Evolutionary conservation across 2,329 filamentous ascomycete species (phyloP).

Genomic region (Ilyonectria destructans): DNA sequence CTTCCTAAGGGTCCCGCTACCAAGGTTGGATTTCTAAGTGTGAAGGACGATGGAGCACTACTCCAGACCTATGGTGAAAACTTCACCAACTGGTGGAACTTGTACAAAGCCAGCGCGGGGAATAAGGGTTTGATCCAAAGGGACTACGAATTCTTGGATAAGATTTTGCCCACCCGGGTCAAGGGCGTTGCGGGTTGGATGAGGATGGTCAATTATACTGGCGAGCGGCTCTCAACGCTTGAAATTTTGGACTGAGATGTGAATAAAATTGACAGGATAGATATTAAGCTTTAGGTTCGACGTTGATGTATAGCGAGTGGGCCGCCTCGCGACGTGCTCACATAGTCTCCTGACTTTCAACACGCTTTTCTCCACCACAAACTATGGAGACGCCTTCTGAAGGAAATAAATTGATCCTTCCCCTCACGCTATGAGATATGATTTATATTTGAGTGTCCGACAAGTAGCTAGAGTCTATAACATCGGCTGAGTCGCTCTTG

Average conservation of each 20-base stretch:
- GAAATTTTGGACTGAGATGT: slow-evolving; percentile 4
- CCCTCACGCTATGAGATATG: too few species aligned
- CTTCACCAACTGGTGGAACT: slow-evolving; percentile 16
- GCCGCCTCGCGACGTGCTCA: too few species aligned
- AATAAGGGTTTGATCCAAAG: slow-evolving; percentile 18
- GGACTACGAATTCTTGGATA: slow-evolving; percentile 12
- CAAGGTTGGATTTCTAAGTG: slow-evolving; percentile 7
- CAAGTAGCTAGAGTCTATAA: too few species aligned
- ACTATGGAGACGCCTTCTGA: too few species aligned
- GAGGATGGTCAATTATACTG: slow-evolving; percentile 11
- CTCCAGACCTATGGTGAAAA: slow-evolving; percentile 12
- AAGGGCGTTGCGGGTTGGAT: slow-evolving; percentile 11
- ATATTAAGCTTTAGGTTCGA: neutral
- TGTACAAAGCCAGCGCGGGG: slow-evolving; percentile 15
- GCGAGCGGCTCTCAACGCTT: slow-evolving; percentile 1
- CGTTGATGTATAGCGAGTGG: too few species aligned
- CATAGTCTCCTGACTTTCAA: too few species aligned
- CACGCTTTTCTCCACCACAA: too few species aligned
- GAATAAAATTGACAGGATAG: neutral
- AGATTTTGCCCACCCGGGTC: slow-evolving; percentile 11
- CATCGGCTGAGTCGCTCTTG: too few species aligned
- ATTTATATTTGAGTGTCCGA: too few species aligned
- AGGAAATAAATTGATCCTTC: too few species aligned
- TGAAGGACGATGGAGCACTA: slow-evolving; percentile 13
- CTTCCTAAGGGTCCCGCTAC: slow-evolving; percentile 6